A percentile compares a stretch with the other conserved stretches of the same genome.
Conservation (phyloP, 331 rosid species). For the Prunus yedoensis region DNA sequence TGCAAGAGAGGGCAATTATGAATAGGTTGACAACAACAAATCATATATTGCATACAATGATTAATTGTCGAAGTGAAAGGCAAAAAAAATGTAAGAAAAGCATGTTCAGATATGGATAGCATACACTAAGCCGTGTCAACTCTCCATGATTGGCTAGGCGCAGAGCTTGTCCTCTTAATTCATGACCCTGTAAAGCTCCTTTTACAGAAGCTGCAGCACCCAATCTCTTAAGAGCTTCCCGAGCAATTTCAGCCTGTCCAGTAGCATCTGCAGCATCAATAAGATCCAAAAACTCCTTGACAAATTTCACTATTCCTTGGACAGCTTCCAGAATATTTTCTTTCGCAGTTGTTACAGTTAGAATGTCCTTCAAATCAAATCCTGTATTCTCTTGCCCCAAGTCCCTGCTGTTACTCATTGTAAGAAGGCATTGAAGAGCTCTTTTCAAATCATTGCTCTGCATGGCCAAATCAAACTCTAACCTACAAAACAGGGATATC, state of each 20-base stretch:
- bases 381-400: slow-evolving; percentile 76
- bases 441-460: slow-evolving; percentile 93
- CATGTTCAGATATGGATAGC: slow-evolving; percentile 24
- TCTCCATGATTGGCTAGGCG: slow-evolving; percentile 96
- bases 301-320: slow-evolving; percentile 90
- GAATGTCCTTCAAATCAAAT: slow-evolving; percentile 89
- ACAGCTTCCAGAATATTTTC: slow-evolving; percentile 71
- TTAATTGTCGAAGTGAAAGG: not conserved
- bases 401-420: slow-evolving; percentile 96
- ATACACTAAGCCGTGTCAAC: slow-evolving; percentile 86
- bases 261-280: slow-evolving; percentile 99
- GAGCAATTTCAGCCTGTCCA: slow-evolving; percentile 94
- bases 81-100: slow-evolving; percentile 21
- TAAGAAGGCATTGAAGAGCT: slow-evolving; percentile 98
- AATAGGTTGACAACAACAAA: not conserved
- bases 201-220: slow-evolving; percentile 90
- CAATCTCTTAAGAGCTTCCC: slow-evolving; percentile 92
- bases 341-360: slow-evolving; percentile 72
- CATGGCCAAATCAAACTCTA: slow-evolving; percentile 98
- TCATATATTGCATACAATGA: not conserved
- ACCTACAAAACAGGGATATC: slow-evolving; percentile 46
- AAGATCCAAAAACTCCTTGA: slow-evolving; percentile 90
- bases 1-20: not conserved
- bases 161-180: slow-evolving; percentile 77
- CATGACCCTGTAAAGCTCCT: slow-evolving; percentile 92